A percentile compares a stretch with the other conserved stretches of the same genome.
These are phyloP conservation scores for Theileria parva DNA, from an alignment of 169 alveolate species.

Conservation along the genomic window DNA sequence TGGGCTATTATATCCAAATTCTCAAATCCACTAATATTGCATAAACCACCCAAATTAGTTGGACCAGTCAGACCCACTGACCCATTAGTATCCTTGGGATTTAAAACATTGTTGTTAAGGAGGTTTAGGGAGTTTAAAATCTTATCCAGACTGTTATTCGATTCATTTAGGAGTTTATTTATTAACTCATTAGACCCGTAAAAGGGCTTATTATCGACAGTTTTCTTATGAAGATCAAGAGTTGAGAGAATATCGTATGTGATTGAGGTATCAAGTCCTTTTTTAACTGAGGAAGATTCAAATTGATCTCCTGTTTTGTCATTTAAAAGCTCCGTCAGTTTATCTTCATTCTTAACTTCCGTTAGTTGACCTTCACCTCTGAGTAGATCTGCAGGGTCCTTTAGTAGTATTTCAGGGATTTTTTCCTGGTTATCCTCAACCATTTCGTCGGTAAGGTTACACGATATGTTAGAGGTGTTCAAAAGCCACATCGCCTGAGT, in stretches of 20 bases:
- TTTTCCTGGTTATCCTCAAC: constrained; percentile 53
- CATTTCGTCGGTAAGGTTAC: constrained; percentile 35
- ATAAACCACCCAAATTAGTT: not conserved
- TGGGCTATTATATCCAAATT: constrained; percentile 14
- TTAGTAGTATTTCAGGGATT: constrained; percentile 58
- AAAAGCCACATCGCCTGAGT: constrained; percentile 62
- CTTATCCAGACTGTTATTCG: not conserved
- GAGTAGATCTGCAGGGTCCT: constrained; percentile 63
- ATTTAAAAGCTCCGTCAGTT: constrained; percentile 36
- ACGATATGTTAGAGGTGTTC: constrained; percentile 42
- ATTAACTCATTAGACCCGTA: not conserved
- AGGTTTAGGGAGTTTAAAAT: not conserved
- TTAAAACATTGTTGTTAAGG: not conserved
- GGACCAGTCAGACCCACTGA: not conserved
- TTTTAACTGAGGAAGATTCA: not conserved
- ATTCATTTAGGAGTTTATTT: not conserved
- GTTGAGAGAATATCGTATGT: constrained; percentile 23
- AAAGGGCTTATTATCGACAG: not conserved
- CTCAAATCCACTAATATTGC: constrained; percentile 21
- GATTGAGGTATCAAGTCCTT: not conserved
- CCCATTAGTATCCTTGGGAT: not conserved
- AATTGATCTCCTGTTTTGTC: not conserved
- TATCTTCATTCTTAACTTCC: constrained; percentile 21
- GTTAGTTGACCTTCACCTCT: constrained; percentile 19
- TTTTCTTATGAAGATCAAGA: constrained; percentile 12